A percentile compares a stretch with the other conserved stretches of the same genome.
Evolutionary conservation across 805 yeast genomes (phyloP).

Genomic region (Zygoascus biomembranicola): DNA sequence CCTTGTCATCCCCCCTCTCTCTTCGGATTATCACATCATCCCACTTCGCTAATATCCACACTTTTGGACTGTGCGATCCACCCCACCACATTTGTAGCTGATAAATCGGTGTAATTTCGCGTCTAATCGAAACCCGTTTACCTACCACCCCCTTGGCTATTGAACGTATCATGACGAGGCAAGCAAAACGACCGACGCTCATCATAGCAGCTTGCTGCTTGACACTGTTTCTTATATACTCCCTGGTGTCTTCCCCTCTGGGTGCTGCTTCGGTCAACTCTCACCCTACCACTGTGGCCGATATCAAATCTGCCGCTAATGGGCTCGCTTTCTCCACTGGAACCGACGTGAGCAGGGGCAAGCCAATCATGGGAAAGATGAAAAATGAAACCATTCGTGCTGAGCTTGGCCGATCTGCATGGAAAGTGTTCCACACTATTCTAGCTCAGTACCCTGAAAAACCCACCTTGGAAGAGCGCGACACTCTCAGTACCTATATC

Average conservation of each 20-base stretch:
- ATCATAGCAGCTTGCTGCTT: not conserved
- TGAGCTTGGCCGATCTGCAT: slow-evolving; percentile 82
- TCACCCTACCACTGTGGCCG: slow-evolving; percentile 2
- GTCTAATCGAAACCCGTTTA: not conserved
- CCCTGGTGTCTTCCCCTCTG: not conserved
- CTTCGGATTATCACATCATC: too few species aligned
- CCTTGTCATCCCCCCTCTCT: too few species aligned
- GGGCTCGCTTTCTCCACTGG: not conserved
- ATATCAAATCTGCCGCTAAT: not conserved
- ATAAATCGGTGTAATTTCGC: not conserved
- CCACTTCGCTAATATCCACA: too few species aligned
- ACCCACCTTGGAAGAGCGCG: slow-evolving; percentile 57
- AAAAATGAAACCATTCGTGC: slow-evolving; percentile 72
- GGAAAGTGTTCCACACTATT: slow-evolving; percentile 89
- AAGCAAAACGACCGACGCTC: not conserved
- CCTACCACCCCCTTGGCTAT: not conserved
- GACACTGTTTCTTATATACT: not conserved
- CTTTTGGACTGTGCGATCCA: not conserved
- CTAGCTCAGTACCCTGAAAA: slow-evolving; percentile 85
- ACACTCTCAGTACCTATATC: slow-evolving; percentile 56
- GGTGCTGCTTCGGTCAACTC: not conserved
- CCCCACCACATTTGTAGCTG: not conserved
- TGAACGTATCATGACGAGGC: not conserved
- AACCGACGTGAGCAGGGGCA: slow-evolving; percentile 16
- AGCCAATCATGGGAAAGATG: slow-evolving; percentile 88